phyloP scores from a whole-genome alignment of 1,139 yeast species.

The Nakaseomyces nivariensis region DNA sequence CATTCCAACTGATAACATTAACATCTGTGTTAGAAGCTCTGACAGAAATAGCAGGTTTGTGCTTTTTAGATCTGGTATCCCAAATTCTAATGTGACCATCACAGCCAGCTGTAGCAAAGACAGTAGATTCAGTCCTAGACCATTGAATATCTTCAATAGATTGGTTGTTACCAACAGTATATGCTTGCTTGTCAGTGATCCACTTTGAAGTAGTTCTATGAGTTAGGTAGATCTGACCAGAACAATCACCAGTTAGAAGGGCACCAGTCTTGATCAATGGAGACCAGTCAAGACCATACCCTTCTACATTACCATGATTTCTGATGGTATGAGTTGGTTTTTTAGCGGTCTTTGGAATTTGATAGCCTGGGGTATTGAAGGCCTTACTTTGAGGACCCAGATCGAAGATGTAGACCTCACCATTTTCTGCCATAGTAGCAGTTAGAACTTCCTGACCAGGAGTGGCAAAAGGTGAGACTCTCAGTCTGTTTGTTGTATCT shows the following conservation, averaged over 20 bases:
- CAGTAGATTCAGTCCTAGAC: slow-evolving; percentile 87
- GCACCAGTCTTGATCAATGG: slow-evolving; percentile 75
- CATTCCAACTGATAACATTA: slow-evolving; percentile 94
- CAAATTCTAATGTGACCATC: slow-evolving; percentile 91
- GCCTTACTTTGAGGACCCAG: slow-evolving; percentile 70
- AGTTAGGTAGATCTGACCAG: slow-evolving; percentile 75
- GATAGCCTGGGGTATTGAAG: slow-evolving; percentile 78
- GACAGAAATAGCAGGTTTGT: slow-evolving; percentile 81
- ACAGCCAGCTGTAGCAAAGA: slow-evolving; percentile 85
- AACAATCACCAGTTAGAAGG: slow-evolving; percentile 77
- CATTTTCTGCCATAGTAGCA: slow-evolving; percentile 83
- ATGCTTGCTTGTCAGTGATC: slow-evolving; percentile 82
- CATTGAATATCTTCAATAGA: slow-evolving; percentile 95
- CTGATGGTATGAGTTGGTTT: slow-evolving; percentile 79
- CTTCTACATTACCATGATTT: slow-evolving; percentile 91
- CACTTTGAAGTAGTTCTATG: slow-evolving; percentile 69
- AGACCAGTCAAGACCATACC: slow-evolving; percentile 96
- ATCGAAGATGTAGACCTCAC: slow-evolving; percentile 82
- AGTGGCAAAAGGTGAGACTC: slow-evolving; percentile 69
- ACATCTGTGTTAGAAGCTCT: slow-evolving; percentile 79
- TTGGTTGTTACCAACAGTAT: slow-evolving; percentile 48
- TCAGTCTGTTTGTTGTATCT: slow-evolving; percentile 79
- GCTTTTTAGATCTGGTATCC: slow-evolving; percentile 93
- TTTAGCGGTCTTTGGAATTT: slow-evolving; percentile 66
- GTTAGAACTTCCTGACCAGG: slow-evolving; percentile 54